Evolutionary conservation across 441 rosid species (phyloP).

Genomic region (Manihot esculenta): DNA sequence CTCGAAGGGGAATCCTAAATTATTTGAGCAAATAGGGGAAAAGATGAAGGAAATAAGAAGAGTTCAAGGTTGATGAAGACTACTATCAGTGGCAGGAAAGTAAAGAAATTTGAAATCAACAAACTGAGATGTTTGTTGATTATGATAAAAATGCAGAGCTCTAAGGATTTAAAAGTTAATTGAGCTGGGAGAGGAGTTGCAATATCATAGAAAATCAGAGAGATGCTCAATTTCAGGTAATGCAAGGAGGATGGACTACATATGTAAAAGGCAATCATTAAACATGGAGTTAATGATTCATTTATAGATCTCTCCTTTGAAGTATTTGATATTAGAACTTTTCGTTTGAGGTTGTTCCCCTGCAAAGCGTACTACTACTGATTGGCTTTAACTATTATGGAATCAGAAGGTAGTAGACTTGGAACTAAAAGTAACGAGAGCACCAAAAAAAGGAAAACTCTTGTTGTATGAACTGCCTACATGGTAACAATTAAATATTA

Average conservation of each 20-base stretch:
- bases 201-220: background rate
- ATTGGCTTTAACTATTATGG: background rate
- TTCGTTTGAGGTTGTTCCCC: background rate
- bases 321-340: background rate
- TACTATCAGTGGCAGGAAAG: background rate
- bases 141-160: no score
- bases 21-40: background rate
- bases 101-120: background rate
- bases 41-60: background rate
- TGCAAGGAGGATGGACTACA: background rate
- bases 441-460: background rate
- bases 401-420: background rate
- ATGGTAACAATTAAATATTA: background rate
- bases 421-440: background rate
- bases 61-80: background rate
- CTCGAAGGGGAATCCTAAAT: background rate
- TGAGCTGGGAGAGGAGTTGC: background rate
- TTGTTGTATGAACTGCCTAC: background rate
- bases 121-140: background rate
- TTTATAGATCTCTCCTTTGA: background rate
- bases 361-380: background rate
- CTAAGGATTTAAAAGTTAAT: background rate
- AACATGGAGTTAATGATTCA: no score
- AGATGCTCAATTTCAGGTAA: background rate
- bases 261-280: background rate